Evolutionary conservation across 805 yeast species (phyloP), one percentile per base, ranked within the genome.

Genomic region (Kurtzmaniella cleridarum): DNA sequence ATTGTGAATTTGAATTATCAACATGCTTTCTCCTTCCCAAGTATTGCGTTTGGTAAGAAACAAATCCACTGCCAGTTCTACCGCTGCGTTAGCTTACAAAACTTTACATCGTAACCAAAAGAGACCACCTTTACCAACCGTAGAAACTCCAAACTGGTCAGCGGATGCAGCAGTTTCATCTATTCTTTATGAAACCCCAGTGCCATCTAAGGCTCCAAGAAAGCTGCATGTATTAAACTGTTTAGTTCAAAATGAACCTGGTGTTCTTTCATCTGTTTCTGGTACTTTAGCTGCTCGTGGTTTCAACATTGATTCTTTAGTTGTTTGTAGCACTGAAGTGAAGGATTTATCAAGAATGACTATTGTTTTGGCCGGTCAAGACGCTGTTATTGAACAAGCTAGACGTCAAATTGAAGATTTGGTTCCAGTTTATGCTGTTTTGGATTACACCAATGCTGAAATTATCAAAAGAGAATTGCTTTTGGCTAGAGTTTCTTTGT

Each of bases 261-360:
- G 98, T 74, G 98, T 93, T 34, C 71, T 93, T 53, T 83, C 95
- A 27, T 78, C 91, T 40, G 86, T 93, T 32, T 84, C 97, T 5
- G 96, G 97, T 40, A 89, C 95, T 39, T 75, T 93, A 50, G 98
- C 98, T 29, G 98, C 97, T 30, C 78, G 98, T 62, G 98, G 98
- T 13, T 93, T 93, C 79, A 93, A 93, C 70, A 93, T 93, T 56
- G 98, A 93, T 63, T 91, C 98, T 9, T 75, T 93, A 47, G 96
- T 93, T 42, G 98, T 93, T 34, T 91, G 96, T 61, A 86, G 82
- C 69, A 93, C 98, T 30, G 98, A 91, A 62, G 97, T 93, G 43
- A 80, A 83, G 63, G 97, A 93, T 59, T 75, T 93, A 50, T 86
- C 96, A 24, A 78, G 98, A 61, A 93, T 93, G 98, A 93, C 98